Base-by-base conservation (phyloP, 1,139 yeast genomes). In the Magnusiomyces sp. region DNA sequence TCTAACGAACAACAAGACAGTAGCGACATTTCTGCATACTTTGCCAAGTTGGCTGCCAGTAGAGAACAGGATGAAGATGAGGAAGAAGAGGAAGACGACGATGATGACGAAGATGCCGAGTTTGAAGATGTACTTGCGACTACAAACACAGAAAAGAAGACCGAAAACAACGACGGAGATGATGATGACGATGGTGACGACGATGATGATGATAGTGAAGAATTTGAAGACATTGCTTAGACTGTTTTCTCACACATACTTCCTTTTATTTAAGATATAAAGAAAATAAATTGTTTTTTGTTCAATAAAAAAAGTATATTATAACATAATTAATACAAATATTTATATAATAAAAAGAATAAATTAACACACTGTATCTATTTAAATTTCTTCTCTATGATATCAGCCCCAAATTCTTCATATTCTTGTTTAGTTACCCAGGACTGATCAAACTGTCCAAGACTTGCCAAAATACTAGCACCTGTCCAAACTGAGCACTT, bases 401-500 rank as follows among this genome's bases (percentile, higher is more conserved):
- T 75, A 51, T 87, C 95, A n/a, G 83, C 78, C 10, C 98, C 98
- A 40, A 84, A 90, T 66, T 90, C 97, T 55, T 87, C 88, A 59
- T 84, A 88, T 68, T 92, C 98, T 59, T 80, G 81, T 66, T 83
- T 85, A 44, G 94, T 85, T 31, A 90, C 95, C 97, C 98, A 92
- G 71, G 86, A 72, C 67, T 90, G 97, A 65, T 92, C 97, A 73
- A 88, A 92, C 17, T 95, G 88, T 38, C 97, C 97, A 62, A 92
- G 73, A 53, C 95, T 85, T 2, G 95, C 84, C 54, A 92, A 72
- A 32, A 92, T 90, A 58, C 95, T 83, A 2, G 97, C 98, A 44
- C 98, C 98, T 43, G 92, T 77, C 97, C 98, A 92, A 32, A 89
- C 77, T 56, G 92, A 90, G 63, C 79, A 83, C 58, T 81, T 80